phyloP scores from a whole-genome alignment of 2,329 filamentous ascomycete species.

The Emmonsia crescens region DNA sequence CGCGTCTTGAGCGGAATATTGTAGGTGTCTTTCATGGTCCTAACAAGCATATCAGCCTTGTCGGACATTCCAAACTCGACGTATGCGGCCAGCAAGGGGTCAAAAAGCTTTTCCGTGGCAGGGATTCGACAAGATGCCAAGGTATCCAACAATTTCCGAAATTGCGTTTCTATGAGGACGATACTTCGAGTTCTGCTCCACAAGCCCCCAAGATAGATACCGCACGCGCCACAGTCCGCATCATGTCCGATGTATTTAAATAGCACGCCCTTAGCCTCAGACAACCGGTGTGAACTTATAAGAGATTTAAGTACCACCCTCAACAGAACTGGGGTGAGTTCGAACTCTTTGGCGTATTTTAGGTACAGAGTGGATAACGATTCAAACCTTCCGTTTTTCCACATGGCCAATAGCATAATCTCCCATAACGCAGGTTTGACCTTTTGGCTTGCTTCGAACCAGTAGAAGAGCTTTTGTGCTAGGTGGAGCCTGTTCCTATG shows the following conservation, averaged over 20 bases:
- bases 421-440: conserved; percentile 28
- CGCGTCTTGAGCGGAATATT: conserved; percentile 22
- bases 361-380: conserved; percentile 26
- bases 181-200: conserved; percentile 32
- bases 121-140: conserved; percentile 21
- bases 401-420: conserved; percentile 25
- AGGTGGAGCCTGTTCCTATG: conserved; percentile 28
- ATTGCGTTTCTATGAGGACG: conserved; percentile 25
- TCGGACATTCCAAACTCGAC: conserved; percentile 27
- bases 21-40: conserved; percentile 25
- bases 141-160: conserved; percentile 21
- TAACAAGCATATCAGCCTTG: conserved; percentile 26
- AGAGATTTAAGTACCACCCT: conserved; percentile 28
- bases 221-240: conserved; percentile 24
- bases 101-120: conserved; percentile 30
- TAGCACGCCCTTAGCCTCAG: conserved; percentile 28
- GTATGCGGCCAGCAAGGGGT: conserved; percentile 31
- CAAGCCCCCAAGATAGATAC: conserved; percentile 27
- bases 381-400: conserved; percentile 27
- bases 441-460: conserved; percentile 23
- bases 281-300: conserved; percentile 28
- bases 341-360: conserved; percentile 19
- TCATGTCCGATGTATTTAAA: conserved; percentile 24
- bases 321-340: conserved; percentile 22
- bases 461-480: conserved; percentile 27